Percentiles rank a stretch among this genome's conserved stretches.
These are phyloP conservation scores for Ganoderma lucidum DNA, from an alignment of 1,284 basidiomycete species.

Conservation along the genomic window DNA sequence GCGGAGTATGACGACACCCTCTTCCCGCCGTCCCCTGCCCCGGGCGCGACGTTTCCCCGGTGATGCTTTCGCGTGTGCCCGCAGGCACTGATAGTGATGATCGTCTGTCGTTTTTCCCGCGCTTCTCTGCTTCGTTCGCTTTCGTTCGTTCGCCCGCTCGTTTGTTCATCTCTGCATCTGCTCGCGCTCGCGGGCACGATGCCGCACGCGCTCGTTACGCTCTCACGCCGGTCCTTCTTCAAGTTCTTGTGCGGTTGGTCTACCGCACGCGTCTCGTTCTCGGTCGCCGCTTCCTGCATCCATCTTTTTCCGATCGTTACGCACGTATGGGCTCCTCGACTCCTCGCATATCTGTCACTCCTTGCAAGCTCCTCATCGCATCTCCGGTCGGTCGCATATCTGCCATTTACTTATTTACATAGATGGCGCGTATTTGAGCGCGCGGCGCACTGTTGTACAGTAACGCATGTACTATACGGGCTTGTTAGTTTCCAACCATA, in stretches of 20 bases:
- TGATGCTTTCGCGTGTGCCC: background rate
- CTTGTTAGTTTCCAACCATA: background rate
- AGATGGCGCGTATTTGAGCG: background rate
- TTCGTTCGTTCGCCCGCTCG: background rate
- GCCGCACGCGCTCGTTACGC: background rate
- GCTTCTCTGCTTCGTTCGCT: background rate
- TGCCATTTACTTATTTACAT: background rate
- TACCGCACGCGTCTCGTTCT: background rate
- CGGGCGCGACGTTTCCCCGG: conserved; percentile 1
- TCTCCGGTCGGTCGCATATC: background rate
- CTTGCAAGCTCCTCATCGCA: background rate
- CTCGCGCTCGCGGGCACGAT: background rate
- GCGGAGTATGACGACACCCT: conserved; percentile 20
- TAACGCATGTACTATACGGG: background rate
- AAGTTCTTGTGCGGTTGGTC: background rate
- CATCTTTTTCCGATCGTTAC: background rate
- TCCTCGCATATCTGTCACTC: conserved; percentile 4
- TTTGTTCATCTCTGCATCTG: background rate
- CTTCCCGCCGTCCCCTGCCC: conserved; percentile 20
- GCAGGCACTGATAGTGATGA: background rate
- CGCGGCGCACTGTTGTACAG: conserved; percentile 3
- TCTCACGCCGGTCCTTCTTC: background rate
- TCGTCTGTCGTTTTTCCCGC: background rate
- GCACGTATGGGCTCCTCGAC: background rate
- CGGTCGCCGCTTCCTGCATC: background rate